Percentiles rank a stretch among this genome's conserved stretches.
Conservation (phyloP, 257 asterid genomes). For the Solanum tarijense region DNA sequence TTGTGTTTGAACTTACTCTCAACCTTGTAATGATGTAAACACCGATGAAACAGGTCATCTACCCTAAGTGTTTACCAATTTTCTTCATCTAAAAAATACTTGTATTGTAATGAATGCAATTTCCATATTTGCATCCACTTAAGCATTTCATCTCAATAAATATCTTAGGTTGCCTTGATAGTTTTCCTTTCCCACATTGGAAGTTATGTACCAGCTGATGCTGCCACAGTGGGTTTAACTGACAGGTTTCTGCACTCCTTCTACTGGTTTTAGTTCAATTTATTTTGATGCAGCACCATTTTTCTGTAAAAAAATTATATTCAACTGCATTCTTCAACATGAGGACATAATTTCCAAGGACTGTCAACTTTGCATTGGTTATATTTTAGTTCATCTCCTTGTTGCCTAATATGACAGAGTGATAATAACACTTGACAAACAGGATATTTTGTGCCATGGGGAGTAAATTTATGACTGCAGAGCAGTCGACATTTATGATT, state of each 20-base stretch:
- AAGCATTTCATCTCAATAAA: neutral
- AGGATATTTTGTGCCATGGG: constrained; percentile 97
- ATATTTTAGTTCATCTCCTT: neutral
- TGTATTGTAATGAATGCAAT: neutral
- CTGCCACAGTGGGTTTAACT: constrained; percentile 91
- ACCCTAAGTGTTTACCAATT: neutral
- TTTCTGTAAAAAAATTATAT: neutral
- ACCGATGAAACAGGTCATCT: neutral
- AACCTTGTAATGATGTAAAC: neutral
- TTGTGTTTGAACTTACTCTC: neutral
- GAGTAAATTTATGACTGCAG: constrained; percentile 92
- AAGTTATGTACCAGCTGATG: constrained; percentile 97
- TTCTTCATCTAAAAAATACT: neutral
- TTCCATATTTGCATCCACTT: neutral
- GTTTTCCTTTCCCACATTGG: constrained; percentile 95
- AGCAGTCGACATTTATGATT: constrained; percentile 95
- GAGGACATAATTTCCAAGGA: neutral
- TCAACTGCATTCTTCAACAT: neutral
- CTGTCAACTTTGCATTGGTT: neutral
- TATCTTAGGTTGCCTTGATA: constrained; percentile 82
- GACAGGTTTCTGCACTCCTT: constrained; percentile 50
- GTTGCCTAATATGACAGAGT: constrained; percentile 4
- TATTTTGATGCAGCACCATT: neutral
- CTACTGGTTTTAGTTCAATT: constrained; percentile 3
- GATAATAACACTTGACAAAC: neutral